These are phyloP conservation scores for Blastobotrys apis DNA, from an alignment of 1,139 yeast species.

Conservation along the genomic window DNA sequence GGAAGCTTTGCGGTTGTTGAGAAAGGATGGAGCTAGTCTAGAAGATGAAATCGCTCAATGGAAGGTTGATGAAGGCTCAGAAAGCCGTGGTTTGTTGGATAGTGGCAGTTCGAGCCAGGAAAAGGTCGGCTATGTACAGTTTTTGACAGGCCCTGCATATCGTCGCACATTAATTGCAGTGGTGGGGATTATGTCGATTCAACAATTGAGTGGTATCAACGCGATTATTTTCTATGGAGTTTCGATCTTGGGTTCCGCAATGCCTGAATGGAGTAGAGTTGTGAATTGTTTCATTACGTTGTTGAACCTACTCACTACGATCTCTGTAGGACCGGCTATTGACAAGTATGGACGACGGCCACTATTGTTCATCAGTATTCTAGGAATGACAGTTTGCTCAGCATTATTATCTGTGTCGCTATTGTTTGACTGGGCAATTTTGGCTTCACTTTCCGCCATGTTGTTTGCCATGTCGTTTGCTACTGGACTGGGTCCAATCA, in stretches of 20 bases:
- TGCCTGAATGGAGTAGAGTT: conserved; percentile 64
- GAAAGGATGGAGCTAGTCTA: conserved; percentile 16
- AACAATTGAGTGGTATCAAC: conserved; percentile 90
- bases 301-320: conserved; percentile 69
- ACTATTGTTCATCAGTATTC: conserved; percentile 57
- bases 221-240: conserved; percentile 92
- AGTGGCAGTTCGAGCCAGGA: conserved; percentile 24
- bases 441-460: conserved; percentile 65
- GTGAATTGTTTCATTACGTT: conserved; percentile 73
- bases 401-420: conserved; percentile 66
- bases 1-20: conserved; percentile 27
- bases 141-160: conserved; percentile 50
- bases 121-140: conserved; percentile 34
- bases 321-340: conserved; percentile 63
- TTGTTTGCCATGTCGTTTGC: conserved; percentile 81
- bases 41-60: conserved; percentile 29
- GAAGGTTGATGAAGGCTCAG: conserved; percentile 12
- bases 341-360: conserved; percentile 77
- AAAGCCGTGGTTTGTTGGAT: conserved; percentile 1
- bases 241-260: conserved; percentile 60
- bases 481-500: conserved; percentile 90
- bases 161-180: conserved; percentile 60
- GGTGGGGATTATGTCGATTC: conserved; percentile 73
- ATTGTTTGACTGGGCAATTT: conserved; percentile 42
- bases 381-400: conserved; percentile 66